Evolutionary conservation across 495 filamentous ascomycete genomes (phyloP).

Genomic region (Lasiosphaeria miniovina): DNA sequence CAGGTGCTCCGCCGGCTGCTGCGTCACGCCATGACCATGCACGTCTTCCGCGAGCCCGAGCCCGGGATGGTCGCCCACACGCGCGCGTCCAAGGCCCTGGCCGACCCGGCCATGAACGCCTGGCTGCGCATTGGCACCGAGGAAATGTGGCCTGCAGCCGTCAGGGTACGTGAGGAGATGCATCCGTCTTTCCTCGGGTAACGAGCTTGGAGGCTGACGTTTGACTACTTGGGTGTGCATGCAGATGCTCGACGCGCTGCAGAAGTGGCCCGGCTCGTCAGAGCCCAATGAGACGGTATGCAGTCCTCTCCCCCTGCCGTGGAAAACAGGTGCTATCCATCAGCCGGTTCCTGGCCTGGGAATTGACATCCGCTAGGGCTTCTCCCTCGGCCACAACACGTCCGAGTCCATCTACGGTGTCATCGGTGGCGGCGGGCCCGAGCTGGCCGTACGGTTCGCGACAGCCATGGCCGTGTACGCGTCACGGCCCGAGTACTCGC

Average conservation of each 20-base stretch:
- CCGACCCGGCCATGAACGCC: slow-evolving; percentile 26
- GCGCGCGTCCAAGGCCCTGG: slow-evolving; percentile 34
- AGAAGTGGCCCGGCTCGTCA: slow-evolving; percentile 22
- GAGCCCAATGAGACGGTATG: slow-evolving; percentile 34
- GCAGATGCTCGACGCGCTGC: slow-evolving; percentile 22
- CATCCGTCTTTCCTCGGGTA: not conserved
- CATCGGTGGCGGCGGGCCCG: slow-evolving; percentile 8
- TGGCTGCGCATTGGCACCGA: slow-evolving; percentile 32
- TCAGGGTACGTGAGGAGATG: slow-evolving; percentile 3
- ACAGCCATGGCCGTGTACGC: slow-evolving; percentile 20
- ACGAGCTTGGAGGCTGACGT: slow-evolving; percentile 20
- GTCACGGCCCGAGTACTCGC: slow-evolving; percentile 5
- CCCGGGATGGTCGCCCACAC: slow-evolving; percentile 22
- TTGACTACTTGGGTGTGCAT: not conserved
- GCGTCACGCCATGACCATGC: slow-evolving; percentile 45
- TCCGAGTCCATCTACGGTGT: slow-evolving; percentile 20
- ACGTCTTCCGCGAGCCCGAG: slow-evolving; percentile 44
- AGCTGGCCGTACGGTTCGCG: slow-evolving; percentile 18
- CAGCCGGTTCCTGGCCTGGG: too few species aligned
- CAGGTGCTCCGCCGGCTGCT: slow-evolving; percentile 38
- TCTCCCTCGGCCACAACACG: slow-evolving; percentile 25
- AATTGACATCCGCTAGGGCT: slow-evolving; percentile 10
- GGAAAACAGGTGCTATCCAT: too few species aligned
- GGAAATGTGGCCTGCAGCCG: slow-evolving; percentile 22
- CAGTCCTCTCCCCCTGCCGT: not conserved